These are phyloP conservation scores for Tulasnella sp. DNA, from an alignment of 768 basidiomycete species.

Conservation along the genomic window DNA sequence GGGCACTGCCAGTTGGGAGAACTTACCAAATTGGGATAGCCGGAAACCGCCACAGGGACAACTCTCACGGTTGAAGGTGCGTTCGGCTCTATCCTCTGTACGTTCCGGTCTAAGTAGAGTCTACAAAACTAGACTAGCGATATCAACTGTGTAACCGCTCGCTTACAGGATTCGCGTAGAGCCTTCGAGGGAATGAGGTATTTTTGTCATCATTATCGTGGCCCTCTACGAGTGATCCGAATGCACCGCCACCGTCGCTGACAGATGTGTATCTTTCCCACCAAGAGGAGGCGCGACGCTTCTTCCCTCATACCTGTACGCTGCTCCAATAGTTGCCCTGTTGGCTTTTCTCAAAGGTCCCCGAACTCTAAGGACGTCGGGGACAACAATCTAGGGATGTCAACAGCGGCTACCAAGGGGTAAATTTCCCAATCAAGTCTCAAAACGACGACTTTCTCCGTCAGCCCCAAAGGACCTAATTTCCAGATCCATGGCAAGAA, in stretches of 20 bases:
- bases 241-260: background rate
- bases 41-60: background rate
- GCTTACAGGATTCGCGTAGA: background rate
- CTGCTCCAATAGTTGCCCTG: background rate
- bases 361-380: background rate
- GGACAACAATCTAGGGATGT: background rate
- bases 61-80: background rate
- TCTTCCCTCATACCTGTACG: background rate
- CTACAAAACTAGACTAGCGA: background rate
- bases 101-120: background rate
- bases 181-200: background rate
- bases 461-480: background rate
- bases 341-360: background rate
- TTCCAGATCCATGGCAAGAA: background rate
- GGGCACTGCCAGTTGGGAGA: background rate
- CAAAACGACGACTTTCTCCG: background rate
- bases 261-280: background rate
- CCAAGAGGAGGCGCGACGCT: background rate
- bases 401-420: background rate
- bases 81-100: background rate
- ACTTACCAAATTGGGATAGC: background rate
- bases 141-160: background rate
- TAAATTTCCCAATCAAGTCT: too few species aligned
- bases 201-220: background rate
- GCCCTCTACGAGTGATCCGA: background rate